phyloP scores from a whole-genome alignment of 129 eudicot species.

The Ambrosia trifida region DNA sequence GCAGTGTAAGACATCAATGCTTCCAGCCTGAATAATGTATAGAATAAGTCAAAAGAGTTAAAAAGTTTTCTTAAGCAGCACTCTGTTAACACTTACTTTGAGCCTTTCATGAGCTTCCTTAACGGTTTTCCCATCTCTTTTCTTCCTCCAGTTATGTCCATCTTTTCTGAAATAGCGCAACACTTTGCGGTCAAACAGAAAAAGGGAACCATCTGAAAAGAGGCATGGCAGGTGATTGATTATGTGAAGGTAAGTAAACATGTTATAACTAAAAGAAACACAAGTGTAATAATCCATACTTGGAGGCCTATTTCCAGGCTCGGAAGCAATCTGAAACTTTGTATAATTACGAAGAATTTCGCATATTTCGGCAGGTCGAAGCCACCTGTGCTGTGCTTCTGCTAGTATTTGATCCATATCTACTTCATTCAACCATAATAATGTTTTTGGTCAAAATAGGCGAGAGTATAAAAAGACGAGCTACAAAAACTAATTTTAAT shows the following conservation, averaged over 20 bases:
- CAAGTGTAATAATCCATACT: no score
- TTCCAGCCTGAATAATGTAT: constrained; percentile 72
- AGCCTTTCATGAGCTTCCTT: constrained; percentile 99
- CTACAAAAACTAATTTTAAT: no score
- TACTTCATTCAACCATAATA: constrained; percentile 46
- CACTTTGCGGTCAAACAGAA: constrained; percentile 98
- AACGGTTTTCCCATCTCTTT: constrained; percentile 94
- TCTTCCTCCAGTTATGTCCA: constrained; percentile 99
- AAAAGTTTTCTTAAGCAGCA: neutral
- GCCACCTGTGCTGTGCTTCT: constrained; percentile 96
- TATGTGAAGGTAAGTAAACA: neutral
- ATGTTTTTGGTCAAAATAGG: constrained; percentile 20
- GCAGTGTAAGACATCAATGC: constrained; percentile 94
- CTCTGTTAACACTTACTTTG: constrained; percentile 53
- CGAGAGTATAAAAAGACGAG: no score
- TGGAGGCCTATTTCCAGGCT: constrained; percentile 88
- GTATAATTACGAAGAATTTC: constrained; percentile 77
- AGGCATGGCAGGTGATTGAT: neutral
- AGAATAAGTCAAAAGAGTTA: neutral
- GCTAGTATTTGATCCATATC: constrained; percentile 78
- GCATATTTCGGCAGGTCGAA: constrained; percentile 95
- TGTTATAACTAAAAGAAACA: neutral
- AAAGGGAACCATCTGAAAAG: constrained; percentile 91
- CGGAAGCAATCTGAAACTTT: constrained; percentile 73
- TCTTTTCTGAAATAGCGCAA: constrained; percentile 90